Evolutionary conservation across 345 rosid genomes (phyloP), one percentile per base, ranked within the genome.

Genomic region (Pugionium dolabratum): DNA sequence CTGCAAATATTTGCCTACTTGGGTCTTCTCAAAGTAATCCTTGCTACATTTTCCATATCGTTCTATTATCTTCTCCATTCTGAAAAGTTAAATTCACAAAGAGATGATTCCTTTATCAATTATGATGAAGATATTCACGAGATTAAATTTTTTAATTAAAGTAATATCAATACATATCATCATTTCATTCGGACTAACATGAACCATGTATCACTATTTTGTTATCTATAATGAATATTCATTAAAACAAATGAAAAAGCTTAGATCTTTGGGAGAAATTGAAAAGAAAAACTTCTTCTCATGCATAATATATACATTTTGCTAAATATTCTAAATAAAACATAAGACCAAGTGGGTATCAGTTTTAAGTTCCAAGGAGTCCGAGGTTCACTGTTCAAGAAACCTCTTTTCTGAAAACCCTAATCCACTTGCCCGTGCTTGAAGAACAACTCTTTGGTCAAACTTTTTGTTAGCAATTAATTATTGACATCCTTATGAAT

Each of bases 31-130:
- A 65, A n/a, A 62, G 18, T 27, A 49, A 25, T 79, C 76, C 39
- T 75, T 71, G 18, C 64, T 64, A 71, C 62, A 50, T 42, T 69
- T 75, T 4, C 7, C 36, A 71, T 83, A 84, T 44, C 85, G 76
- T 34, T 84, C 87, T 7, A 87, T 62, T 0, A 79, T 85, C 56
- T 69, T 75, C 43, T 79, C 77, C 77, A 83, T 74, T 36, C 91
- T 90, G 82, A 54, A 62, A 74, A 42, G 18, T 44, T 18, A 18
- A 28, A n/a, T 44, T 44, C 30, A 44, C 26, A 51, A 18, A 44
- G 61, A 30, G 55, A 52, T 25, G n/a, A 30, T 18, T 30, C 18
- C 10, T 25, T 56, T 47, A 7, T 59, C 64, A 18, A 18, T 50
- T 32, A 33, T 8, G 43, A 49, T 33, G 52, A 49, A 35, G 29